These are phyloP conservation scores for Pichia nanzhaoensis DNA, from an alignment of 805 yeast species.

Conservation along the genomic window DNA sequence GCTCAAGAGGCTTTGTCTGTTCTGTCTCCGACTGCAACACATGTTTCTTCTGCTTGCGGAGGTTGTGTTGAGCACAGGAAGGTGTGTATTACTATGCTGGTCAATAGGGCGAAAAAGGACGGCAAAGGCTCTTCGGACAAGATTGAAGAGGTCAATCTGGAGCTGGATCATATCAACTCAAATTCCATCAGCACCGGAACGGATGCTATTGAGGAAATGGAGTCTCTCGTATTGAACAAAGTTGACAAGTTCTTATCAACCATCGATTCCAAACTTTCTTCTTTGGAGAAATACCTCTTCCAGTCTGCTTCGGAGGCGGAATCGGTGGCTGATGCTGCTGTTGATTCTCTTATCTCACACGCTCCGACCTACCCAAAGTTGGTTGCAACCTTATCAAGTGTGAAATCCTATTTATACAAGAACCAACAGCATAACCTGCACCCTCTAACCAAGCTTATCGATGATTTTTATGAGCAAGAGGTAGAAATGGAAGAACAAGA, in stretches of 20 bases:
- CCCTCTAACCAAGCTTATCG: slow-evolving; percentile 26
- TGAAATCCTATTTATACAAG: slow-evolving; percentile 19
- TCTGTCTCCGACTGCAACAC: too few relatives aligned
- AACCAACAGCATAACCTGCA: slow-evolving; percentile 24
- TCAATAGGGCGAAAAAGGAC: background rate
- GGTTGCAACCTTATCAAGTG: slow-evolving; percentile 19
- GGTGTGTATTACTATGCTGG: slow-evolving; percentile 21
- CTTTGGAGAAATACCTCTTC: slow-evolving; percentile 24
- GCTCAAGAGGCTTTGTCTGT: too few relatives aligned
- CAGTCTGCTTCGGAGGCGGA: slow-evolving; percentile 13
- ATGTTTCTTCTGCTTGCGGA: too few relatives aligned
- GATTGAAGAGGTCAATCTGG: too few relatives aligned
- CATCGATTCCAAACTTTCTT: slow-evolving; percentile 25
- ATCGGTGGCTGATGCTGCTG: slow-evolving; percentile 3
- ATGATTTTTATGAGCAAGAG: slow-evolving; percentile 24
- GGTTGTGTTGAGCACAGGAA: too few relatives aligned
- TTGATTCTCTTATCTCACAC: slow-evolving; percentile 9
- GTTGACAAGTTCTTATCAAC: slow-evolving; percentile 25
- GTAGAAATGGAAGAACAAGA: slow-evolving; percentile 13
- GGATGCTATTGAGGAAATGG: slow-evolving; percentile 14
- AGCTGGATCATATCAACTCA: background rate
- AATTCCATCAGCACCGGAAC: slow-evolving; percentile 1
- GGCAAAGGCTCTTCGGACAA: too few relatives aligned
- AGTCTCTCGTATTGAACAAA: slow-evolving; percentile 24
- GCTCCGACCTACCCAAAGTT: slow-evolving; percentile 19